Conservation (phyloP, 768 basidiomycete genomes). For the Hygrocybe punicea region DNA sequence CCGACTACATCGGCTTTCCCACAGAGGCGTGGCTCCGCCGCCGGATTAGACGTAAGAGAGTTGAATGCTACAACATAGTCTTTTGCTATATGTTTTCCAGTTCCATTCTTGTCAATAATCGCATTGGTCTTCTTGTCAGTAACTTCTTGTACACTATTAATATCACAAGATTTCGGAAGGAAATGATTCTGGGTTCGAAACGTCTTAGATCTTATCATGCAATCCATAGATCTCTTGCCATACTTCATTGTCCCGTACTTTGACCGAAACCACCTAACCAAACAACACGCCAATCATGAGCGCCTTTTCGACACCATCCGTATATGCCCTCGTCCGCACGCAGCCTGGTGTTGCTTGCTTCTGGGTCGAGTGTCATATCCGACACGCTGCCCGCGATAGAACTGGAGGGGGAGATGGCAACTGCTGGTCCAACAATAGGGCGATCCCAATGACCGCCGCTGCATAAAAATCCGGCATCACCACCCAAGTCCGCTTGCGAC, state of each 20-base stretch:
- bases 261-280: conserved; percentile 63
- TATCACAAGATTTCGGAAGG: no score
- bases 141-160: neutral
- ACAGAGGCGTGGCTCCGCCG: neutral
- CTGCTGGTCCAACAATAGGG: conserved; percentile 21
- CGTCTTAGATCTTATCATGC: neutral
- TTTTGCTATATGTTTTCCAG: neutral
- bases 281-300: conserved; percentile 74
- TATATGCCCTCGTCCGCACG: conserved; percentile 65
- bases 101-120: neutral
- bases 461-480: conserved; percentile 56
- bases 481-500: conserved; percentile 63
- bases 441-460: conserved; percentile 52
- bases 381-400: conserved; percentile 46
- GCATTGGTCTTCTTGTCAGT: neutral
- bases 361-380: conserved; percentile 42
- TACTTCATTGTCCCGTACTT: neutral
- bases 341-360: conserved; percentile 32
- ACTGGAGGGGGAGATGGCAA: conserved; percentile 40
- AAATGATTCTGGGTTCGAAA: no score
- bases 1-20: neutral
- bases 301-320: conserved; percentile 72
- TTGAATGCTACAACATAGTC: conserved; percentile 19
- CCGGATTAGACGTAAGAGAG: conserved; percentile 11
- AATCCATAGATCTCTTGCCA: neutral